Base-by-base conservation (phyloP, 108 stramenopile genomes). In the Pelagomonas calceolata region DNA sequence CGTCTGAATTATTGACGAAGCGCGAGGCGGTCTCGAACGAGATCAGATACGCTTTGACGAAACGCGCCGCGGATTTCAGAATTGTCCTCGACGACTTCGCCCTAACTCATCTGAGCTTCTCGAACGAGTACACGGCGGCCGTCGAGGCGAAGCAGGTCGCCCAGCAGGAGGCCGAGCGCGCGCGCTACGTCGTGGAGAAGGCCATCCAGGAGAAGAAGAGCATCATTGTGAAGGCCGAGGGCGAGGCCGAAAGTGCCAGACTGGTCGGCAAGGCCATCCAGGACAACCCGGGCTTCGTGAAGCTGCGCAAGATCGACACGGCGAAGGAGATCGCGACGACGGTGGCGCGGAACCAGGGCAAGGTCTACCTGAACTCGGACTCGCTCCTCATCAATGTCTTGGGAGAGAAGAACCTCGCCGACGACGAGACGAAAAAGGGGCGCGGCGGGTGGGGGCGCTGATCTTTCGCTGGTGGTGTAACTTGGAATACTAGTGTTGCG, bases 111-210 rank as follows among this genome's bases (percentile, higher is more conserved):
- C 86, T 98, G 78, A 80, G 87, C 44, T 99, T 99, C 88, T 93
- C 91, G 74, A 87, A 92, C 46, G 99, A 99, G 82, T 99, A 98
- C 81, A 95, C 95, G 32, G 86, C 86, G 43, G 99, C 99, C 43
- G 97, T 99, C 31, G 99, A 99, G 86, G 92, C 94, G 43, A 99
- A 99, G 89, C 98, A 99, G 81, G 98, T 96, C 72, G 84, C 98
- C 37, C 96, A 98, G 80, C 99, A 99, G 86, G 99, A 99, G 66
- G 96, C 96, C 32, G 96, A 97, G 76, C 88, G 97, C 60, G 95
- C 97, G 66, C 94, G 94, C 79, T 99, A 97, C 83, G 82, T 96
- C 73, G 99, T 99, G 33, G 97, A 98, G 82, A 79, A 79, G 78
- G 77, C 51, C 51, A 60, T 60, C 51, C 51, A 60, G 51, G 75